Conservation (phyloP, 2,329 filamentous ascomycete genomes). For the Hymenoscyphus salicellus region DNA sequence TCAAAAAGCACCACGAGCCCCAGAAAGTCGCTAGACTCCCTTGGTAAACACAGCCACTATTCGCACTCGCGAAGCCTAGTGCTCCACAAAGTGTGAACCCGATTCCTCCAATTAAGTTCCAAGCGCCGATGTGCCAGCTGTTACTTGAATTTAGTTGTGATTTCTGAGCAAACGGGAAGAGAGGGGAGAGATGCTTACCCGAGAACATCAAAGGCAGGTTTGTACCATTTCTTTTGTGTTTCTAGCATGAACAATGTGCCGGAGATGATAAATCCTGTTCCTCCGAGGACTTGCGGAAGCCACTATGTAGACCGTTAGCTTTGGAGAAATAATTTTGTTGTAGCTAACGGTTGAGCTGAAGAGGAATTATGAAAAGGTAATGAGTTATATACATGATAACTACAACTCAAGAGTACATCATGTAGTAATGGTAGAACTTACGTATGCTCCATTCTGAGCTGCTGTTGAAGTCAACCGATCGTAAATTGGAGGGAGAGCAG, state of each 20-base stretch:
- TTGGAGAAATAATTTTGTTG: not conserved
- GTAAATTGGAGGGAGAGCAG: slow-evolving; percentile 55
- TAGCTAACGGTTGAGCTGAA: not conserved
- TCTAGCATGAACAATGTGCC: slow-evolving; percentile 62
- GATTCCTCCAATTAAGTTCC: slow-evolving; percentile 60
- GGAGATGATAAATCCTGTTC: slow-evolving; percentile 58
- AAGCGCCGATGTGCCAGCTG: slow-evolving; percentile 62
- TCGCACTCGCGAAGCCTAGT: slow-evolving; percentile 46
- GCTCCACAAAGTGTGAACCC: slow-evolving; percentile 63
- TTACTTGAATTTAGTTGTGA: not conserved
- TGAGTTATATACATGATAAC: too few relatives aligned
- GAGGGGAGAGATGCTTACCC: slow-evolving; percentile 37
- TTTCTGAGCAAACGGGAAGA: not conserved
- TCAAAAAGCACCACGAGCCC: slow-evolving; percentile 49
- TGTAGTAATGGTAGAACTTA: not conserved
- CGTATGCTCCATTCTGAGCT: slow-evolving; percentile 52
- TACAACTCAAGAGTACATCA: not conserved
- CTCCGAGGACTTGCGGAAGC: slow-evolving; percentile 61
- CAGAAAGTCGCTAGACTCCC: slow-evolving; percentile 49
- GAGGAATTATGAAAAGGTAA: not conserved
- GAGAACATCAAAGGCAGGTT: slow-evolving; percentile 52
- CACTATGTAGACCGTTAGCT: slow-evolving; percentile 38
- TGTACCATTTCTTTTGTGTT: slow-evolving; percentile 62
- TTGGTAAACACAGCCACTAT: slow-evolving; percentile 46
- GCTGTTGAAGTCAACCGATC: slow-evolving; percentile 45